These are phyloP conservation scores for Diplogelasinospora grovesii DNA, from an alignment of 495 filamentous ascomycete species.

Conservation along the genomic window DNA sequence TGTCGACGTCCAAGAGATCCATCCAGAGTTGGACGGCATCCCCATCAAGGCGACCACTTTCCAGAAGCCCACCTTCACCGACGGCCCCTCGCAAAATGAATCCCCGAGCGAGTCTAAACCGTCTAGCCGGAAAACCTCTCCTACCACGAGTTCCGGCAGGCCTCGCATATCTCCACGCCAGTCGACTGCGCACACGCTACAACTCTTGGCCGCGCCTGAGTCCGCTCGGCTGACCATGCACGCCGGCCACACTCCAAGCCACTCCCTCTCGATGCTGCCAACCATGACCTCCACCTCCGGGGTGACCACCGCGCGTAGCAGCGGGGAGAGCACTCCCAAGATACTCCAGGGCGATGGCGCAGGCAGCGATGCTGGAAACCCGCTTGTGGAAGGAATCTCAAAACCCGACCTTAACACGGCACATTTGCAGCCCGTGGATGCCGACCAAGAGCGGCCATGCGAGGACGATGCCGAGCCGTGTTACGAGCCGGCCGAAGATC, in stretches of 20 bases:
- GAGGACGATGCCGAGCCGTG: slow-evolving; percentile 20
- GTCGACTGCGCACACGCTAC: slow-evolving; percentile 31
- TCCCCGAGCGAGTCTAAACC: slow-evolving; percentile 15
- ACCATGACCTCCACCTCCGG: slow-evolving; percentile 30
- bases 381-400: slow-evolving; percentile 6
- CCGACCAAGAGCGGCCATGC: slow-evolving; percentile 3
- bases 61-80: slow-evolving; percentile 37
- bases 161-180: slow-evolving; percentile 8
- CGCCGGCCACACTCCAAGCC: slow-evolving; percentile 43
- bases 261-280: slow-evolving; percentile 36
- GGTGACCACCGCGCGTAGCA: slow-evolving; percentile 30
- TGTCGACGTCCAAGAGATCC: slow-evolving; percentile 39
- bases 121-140: slow-evolving; percentile 17
- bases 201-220: slow-evolving; percentile 34
- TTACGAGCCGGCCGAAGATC: slow-evolving; percentile 27
- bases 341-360: slow-evolving; percentile 18
- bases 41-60: slow-evolving; percentile 33
- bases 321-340: slow-evolving; percentile 34
- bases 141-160: slow-evolving; percentile 8
- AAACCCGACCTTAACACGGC: not conserved
- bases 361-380: slow-evolving; percentile 9
- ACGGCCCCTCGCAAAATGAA: slow-evolving; percentile 16
- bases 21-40: slow-evolving; percentile 41
- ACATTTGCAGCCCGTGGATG: not conserved
- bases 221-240: slow-evolving; percentile 40